Base-by-base conservation (phyloP, 2,329 filamentous ascomycete species). In the Phialophora tarda region DNA sequence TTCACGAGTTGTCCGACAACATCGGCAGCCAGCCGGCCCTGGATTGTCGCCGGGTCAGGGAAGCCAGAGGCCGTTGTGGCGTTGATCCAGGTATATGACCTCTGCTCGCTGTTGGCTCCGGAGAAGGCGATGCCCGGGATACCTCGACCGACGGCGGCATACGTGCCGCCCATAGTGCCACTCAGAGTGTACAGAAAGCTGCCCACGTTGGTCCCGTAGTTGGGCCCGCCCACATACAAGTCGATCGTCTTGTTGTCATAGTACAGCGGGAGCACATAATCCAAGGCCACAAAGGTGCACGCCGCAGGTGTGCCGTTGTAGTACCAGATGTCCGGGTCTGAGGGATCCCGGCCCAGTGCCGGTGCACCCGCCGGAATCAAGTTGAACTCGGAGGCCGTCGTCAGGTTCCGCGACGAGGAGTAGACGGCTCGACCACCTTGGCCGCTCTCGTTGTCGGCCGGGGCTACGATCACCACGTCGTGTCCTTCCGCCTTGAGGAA, bases 261-360 rank as follows among this genome's bases (percentile, higher is more conserved):
- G 72, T 80, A 83, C 14, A 73, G 76, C 0, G 84, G 84, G 14
- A 87, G 77, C 8, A 87, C 82, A 53, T 83, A 85, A 76, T 87
- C 84, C 8, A 87, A 78, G 1, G 81, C 84, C 4, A 87, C 83
- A 64, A 86, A 83, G 1, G 83, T 84, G 70, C 82, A 84, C 0
- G 84, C 82, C 0, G 83, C 83, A 0, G 85, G 84, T 0, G 85
- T 87, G 26, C 85, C 85, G 63, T 87, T 85, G 75, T 86, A 88
- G 72, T 87, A 87, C 83, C 83, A 87, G 69, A 87, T 85, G 67
- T 85, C 79, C 61, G 77, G 77, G 64, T 87, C 83, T n/a, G 74
- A 73, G 17, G 83, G 84, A 68, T 86, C 84, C 14, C 76, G 77
- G 56, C 85, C 85, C 24, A 84, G 71, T 0, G 82, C 81, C 3